Conservation (phyloP, 1,284 basidiomycete species). For the Cryptococcus sp. region DNA sequence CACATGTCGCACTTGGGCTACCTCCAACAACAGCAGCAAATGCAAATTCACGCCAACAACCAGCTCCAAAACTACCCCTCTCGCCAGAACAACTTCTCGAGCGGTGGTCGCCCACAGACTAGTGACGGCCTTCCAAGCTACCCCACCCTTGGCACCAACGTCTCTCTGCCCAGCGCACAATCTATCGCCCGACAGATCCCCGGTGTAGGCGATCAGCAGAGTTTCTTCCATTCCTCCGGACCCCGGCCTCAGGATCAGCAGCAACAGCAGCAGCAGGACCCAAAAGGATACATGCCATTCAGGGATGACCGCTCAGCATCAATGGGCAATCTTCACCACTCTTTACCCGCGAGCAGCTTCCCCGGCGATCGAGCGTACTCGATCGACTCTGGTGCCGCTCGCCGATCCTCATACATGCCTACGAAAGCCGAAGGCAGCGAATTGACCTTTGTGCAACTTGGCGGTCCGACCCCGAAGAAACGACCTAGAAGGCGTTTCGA, state of each 20-base stretch:
- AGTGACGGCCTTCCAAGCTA: constrained; percentile 45
- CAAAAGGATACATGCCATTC: constrained; percentile 20
- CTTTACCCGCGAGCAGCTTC: constrained; percentile 11
- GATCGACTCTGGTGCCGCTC: constrained; percentile 24
- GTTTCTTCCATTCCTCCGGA: constrained; percentile 8
- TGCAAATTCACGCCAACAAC: constrained; percentile 1
- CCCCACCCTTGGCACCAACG: constrained; percentile 21
- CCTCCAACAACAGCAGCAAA: constrained; percentile 17
- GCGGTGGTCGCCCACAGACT: constrained; percentile 36
- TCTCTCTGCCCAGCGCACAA: constrained; percentile 37
- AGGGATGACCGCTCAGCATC: constrained; percentile 26
- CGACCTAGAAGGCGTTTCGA: constrained; percentile 56
- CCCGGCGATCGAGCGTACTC: constrained; percentile 33
- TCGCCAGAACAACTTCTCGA: constrained; percentile 8
- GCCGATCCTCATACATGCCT: constrained; percentile 13
- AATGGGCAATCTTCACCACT: constrained; percentile 7
- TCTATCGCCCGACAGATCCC: constrained; percentile 35
- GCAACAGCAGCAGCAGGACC: background rate
- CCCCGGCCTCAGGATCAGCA: constrained; percentile 2
- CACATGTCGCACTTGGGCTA: constrained; percentile 15
- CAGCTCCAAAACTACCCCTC: background rate
- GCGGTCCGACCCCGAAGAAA: constrained; percentile 47
- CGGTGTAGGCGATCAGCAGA: constrained; percentile 5
- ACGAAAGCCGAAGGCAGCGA: constrained; percentile 9
- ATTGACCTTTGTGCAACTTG: constrained; percentile 30